phyloP scores from a whole-genome alignment of 257 asterid species.

The Solanum bukasovii region DNA sequence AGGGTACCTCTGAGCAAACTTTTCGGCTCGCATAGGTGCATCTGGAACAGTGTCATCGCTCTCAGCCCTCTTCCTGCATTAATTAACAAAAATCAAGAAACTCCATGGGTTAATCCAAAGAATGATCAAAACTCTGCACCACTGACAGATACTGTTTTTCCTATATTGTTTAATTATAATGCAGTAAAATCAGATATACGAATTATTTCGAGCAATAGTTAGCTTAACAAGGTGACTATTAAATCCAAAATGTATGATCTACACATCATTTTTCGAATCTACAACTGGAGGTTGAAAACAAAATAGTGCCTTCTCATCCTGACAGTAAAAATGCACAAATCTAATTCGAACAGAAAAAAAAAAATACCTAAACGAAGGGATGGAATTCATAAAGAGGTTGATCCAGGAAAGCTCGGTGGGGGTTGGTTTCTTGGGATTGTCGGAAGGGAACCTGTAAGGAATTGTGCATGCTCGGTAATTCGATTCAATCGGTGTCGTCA shows the following conservation, averaged over 20 bases:
- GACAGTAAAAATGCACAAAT: background rate
- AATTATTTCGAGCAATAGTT: background rate
- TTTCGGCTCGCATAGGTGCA: conserved; percentile 71
- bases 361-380: conserved; percentile 66
- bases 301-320: background rate
- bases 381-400: conserved; percentile 67
- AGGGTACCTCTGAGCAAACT: conserved; percentile 62
- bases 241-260: background rate
- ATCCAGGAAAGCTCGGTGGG: conserved; percentile 87
- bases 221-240: background rate
- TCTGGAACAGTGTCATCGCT: conserved; percentile 66
- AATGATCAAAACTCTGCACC: background rate
- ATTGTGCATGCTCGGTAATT: conserved; percentile 90
- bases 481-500: conserved; percentile 34
- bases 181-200: background rate
- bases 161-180: background rate
- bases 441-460: conserved; percentile 84
- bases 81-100: background rate
- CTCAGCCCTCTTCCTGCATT: conserved; percentile 79
- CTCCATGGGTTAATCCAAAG: background rate
- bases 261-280: background rate
- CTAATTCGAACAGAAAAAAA: background rate
- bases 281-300: background rate
- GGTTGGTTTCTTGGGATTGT: conserved; percentile 71
- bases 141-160: background rate